Conservation (phyloP, 345 rosid genomes). For the Eucalyptus melliodora region DNA sequence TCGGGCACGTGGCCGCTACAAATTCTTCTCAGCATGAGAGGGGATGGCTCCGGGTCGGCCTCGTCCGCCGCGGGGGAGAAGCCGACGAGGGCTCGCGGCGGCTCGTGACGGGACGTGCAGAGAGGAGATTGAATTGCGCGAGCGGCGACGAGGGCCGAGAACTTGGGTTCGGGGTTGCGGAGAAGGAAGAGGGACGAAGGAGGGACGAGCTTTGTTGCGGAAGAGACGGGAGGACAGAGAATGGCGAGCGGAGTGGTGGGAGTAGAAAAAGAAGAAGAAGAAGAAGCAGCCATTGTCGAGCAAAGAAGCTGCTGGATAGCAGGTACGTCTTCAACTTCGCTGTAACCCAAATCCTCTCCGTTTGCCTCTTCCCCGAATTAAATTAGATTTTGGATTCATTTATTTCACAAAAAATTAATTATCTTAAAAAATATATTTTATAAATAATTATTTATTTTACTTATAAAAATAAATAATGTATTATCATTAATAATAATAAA, state of each 20-base stretch:
- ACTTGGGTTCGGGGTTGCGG: background rate
- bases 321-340: too few species aligned
- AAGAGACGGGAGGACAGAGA: background rate
- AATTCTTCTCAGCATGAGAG: conserved; percentile 13
- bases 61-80: background rate
- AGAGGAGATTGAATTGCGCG: background rate
- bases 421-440: accelerated
- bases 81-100: background rate
- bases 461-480: too few species aligned
- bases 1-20: conserved; percentile 43
- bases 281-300: background rate
- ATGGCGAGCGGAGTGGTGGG: background rate
- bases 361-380: too few species aligned
- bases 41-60: background rate
- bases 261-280: too few species aligned
- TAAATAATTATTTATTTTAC: too few species aligned
- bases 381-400: too few species aligned
- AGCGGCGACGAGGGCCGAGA: background rate
- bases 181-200: conserved; percentile 14
- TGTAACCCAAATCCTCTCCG: too few species aligned
- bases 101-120: background rate
- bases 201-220: background rate
- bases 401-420: too few species aligned
- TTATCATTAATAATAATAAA: too few species aligned
- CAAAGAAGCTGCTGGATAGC: background rate